A percentile compares a stretch with the other conserved stretches of the same genome.
phyloP scores from a whole-genome alignment of 768 basidiomycete genomes.

The Leucocoprinus birnbaumii region DNA sequence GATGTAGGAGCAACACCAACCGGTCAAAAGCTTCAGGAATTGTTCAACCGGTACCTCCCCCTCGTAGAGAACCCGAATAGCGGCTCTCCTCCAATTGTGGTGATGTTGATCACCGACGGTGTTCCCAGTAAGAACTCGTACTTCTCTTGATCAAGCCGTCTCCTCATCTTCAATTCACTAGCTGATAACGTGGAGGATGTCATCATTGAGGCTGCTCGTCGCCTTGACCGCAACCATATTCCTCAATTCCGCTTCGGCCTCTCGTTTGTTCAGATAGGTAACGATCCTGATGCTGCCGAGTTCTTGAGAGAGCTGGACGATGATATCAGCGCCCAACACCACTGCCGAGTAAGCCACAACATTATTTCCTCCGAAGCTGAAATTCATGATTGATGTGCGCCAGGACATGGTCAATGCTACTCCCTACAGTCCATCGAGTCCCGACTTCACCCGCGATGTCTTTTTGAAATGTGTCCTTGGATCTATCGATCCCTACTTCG shows the following conservation, averaged over 20 bases:
- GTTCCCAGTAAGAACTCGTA: conserved; percentile 6
- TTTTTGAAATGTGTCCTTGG: conserved; percentile 10
- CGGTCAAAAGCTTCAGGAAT: conserved; percentile 13
- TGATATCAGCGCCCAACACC: conserved; percentile 1
- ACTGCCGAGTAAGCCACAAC: conserved; percentile 1
- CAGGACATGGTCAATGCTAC: conserved; percentile 12
- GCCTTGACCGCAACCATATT: conserved; percentile 5
- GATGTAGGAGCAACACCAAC: conserved; percentile 16
- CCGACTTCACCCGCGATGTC: conserved; percentile 7
- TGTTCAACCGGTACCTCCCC: conserved; percentile 18
- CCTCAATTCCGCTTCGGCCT: conserved; percentile 5
- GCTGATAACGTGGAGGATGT: conserved; percentile 4
- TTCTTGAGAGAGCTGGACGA: conserved; percentile 10
- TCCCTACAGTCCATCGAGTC: background rate
- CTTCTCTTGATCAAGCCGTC: background rate
- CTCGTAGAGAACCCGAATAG: conserved; percentile 13
- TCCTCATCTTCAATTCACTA: background rate
- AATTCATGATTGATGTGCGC: background rate
- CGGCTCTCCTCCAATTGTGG: conserved; percentile 3
- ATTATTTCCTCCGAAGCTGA: background rate
- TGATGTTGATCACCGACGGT: conserved; percentile 11
- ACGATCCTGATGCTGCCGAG: conserved; percentile 11
- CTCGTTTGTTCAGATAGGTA: conserved; percentile 11
- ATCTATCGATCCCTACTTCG: conserved; percentile 9
- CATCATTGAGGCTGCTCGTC: conserved; percentile 8